A percentile compares a stretch with the other conserved stretches of the same genome.
These are phyloP conservation scores for Porphyrellus cyaneotinctus DNA, from an alignment of 768 basidiomycete species.

Conservation along the genomic window DNA sequence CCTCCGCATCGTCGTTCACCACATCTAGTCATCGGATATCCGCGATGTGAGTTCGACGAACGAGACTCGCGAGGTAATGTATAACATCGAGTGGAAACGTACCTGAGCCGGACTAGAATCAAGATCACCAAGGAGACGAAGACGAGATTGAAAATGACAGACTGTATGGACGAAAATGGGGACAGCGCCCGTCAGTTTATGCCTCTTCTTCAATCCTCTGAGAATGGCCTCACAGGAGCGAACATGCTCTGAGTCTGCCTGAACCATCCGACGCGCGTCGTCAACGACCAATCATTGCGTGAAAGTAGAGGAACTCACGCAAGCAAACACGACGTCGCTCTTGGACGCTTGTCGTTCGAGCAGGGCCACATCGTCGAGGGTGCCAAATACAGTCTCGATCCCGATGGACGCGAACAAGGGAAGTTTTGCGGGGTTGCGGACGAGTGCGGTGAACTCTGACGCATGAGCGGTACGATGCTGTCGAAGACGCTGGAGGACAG, in stretches of 20 bases:
- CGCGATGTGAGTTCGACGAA: background rate
- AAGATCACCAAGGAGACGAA: no score
- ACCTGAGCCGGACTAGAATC: conserved; percentile 46
- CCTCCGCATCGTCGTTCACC: conserved; percentile 41
- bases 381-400: conserved; percentile 33
- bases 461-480: conserved; percentile 7
- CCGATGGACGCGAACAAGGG: conserved; percentile 12
- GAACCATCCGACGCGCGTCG: background rate
- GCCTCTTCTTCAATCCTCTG: conserved; percentile 44
- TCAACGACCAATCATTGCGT: background rate
- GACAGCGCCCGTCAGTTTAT: conserved; percentile 36
- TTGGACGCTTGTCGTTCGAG: conserved; percentile 40
- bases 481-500: conserved; percentile 24
- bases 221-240: conserved; percentile 42
- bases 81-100: background rate
- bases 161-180: conserved; percentile 59
- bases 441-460: conserved; percentile 13
- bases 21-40: conserved; percentile 31
- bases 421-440: conserved; percentile 23
- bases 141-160: conserved; percentile 12
- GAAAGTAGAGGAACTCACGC: conserved; percentile 22
- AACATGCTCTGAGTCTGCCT: conserved; percentile 42
- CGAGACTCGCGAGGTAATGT: background rate
- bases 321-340: conserved; percentile 40
- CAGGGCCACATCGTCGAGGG: conserved; percentile 36